These are phyloP conservation scores for Patellaria atrata DNA, from an alignment of 495 filamentous ascomycete genomes.

Conservation along the genomic window DNA sequence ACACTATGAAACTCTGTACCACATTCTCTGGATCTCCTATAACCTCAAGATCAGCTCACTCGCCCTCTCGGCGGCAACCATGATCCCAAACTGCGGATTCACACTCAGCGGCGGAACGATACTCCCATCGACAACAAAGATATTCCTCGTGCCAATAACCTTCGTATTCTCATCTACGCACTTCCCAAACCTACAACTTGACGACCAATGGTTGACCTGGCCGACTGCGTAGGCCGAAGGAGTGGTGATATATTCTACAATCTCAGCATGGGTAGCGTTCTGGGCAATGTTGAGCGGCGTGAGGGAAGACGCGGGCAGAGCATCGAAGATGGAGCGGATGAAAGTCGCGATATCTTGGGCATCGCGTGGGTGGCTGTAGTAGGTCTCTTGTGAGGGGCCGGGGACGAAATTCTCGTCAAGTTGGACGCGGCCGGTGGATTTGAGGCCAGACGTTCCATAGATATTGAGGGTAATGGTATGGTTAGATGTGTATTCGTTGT, in stretches of 20 bases:
- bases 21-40: slow-evolving; percentile 1
- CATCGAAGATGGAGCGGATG: slow-evolving; percentile 28
- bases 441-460: slow-evolving; percentile 31
- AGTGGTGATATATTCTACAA: slow-evolving; percentile 28
- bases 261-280: slow-evolving; percentile 23
- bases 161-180: slow-evolving; percentile 11
- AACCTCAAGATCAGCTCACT: slow-evolving; percentile 25
- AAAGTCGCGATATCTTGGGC: slow-evolving; percentile 28
- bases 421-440: slow-evolving; percentile 25
- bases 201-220: slow-evolving; percentile 29
- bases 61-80: slow-evolving; percentile 32
- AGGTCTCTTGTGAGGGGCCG: slow-evolving; percentile 21
- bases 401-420: slow-evolving; percentile 26
- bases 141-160: slow-evolving; percentile 10
- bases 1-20: too few species aligned
- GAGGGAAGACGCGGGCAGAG: slow-evolving; percentile 22
- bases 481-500: slow-evolving; percentile 17
- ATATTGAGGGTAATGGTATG: slow-evolving; percentile 32
- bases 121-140: slow-evolving; percentile 21
- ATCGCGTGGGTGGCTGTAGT: slow-evolving; percentile 28
- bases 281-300: slow-evolving; percentile 27
- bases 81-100: slow-evolving; percentile 32
- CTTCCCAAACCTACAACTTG: slow-evolving; percentile 2
- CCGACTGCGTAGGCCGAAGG: slow-evolving; percentile 26
- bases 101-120: slow-evolving; percentile 35